Evolutionary conservation across 2,329 filamentous ascomycete species (phyloP).

Genomic region (Neoscytalidium dimidiatum): DNA sequence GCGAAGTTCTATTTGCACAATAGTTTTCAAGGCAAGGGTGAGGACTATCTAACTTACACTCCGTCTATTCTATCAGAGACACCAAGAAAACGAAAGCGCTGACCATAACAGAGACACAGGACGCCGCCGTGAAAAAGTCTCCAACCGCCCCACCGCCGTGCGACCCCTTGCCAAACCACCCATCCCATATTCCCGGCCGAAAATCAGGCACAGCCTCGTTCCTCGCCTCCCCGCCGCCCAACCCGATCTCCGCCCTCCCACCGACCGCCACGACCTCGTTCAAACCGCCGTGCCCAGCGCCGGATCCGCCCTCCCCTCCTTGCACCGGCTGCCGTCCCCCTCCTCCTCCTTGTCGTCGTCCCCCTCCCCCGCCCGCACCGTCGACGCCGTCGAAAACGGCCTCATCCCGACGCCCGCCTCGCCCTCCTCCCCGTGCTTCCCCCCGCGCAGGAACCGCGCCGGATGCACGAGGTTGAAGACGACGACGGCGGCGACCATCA

Average conservation of each 20-base stretch:
- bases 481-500: conserved; percentile 55
- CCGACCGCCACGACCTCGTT: no score
- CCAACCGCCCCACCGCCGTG: background rate
- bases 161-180: background rate
- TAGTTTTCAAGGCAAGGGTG: no score
- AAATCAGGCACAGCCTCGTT: background rate
- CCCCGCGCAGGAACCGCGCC: background rate
- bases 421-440: background rate
- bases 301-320: no score
- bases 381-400: background rate
- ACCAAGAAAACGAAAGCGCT: background rate
- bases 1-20: no score
- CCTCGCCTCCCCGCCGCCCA: background rate
- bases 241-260: no score
- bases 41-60: no score
- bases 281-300: no score
- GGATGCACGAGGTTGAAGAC: conserved; percentile 16
- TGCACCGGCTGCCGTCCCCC: no score
- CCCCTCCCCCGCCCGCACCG: background rate
- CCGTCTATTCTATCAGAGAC: background rate
- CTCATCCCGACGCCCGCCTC: background rate
- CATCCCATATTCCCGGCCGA: background rate
- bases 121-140: background rate
- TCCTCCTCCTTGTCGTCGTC: background rate
- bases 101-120: background rate